Evolutionary conservation across 805 yeast species (phyloP), one percentile per base, ranked within the genome.

Genomic region (Novakomyces olei): DNA sequence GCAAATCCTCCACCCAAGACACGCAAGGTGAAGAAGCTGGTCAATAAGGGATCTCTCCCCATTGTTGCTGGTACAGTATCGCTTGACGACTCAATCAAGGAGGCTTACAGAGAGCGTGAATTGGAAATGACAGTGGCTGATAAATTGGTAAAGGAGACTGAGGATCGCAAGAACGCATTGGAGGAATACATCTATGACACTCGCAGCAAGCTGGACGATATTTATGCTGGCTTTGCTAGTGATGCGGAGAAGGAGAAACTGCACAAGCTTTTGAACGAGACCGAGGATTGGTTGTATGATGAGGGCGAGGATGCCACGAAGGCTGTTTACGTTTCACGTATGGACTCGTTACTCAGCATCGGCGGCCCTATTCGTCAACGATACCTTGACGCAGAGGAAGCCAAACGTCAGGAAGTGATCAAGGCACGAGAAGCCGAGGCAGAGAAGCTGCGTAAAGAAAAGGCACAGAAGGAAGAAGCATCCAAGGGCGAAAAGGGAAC

Each of bases 261-360:
- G 49, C 55, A 67, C 32, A 76, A 60, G 39, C 65, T 75, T 65
- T 67, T 88, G 53, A 54, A 65, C 50, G 74, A 72, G 55, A 71
- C 96, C 43, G 98, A 88, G 67, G 94, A 85, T 52, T 88, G 99
- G 99, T 70, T 88, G 50, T 88, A 88, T 59, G 92, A 77, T 40
- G 98, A 81, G 36, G 96, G 96, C 51, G 81, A 78, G 53, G 99
- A 88, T 57, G 69, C 95, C 41, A 67, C 83, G 50, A 83, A 88
- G 70, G 98, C 88, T 47, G 79, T 76, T 56, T 88, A 85, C 67
- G 73, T 91, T 58, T 96, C 98, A 51, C 83, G 78, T 61, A 81
- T 81, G 61, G 96, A 88, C 62, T 98, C 88, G 60, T 72, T 88
- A 50, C 92, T 94, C 29, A 68, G 92, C 27, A 63, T 73, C 46